These are phyloP conservation scores for Pelagomonas calceolata DNA, from an alignment of 108 stramenopile genomes.

Conservation along the genomic window DNA sequence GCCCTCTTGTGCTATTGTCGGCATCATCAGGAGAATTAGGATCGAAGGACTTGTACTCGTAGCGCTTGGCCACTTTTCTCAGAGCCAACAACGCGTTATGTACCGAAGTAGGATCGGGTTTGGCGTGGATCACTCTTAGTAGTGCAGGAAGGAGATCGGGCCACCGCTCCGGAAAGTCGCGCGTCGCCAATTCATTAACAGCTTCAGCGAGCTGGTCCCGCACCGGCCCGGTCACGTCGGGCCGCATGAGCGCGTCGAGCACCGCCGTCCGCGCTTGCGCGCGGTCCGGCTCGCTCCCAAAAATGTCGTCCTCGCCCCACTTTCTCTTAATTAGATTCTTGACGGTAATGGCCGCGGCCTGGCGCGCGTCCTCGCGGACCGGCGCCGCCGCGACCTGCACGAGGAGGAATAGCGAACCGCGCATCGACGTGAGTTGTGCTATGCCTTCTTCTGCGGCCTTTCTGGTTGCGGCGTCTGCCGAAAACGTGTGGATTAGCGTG, in stretches of 20 bases:
- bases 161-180: slow-evolving; percentile 86
- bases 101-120: slow-evolving; percentile 48
- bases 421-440: no score
- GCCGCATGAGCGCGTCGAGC: slow-evolving; percentile 62
- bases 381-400: no score
- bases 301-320: slow-evolving; percentile 3
- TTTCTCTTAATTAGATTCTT: slow-evolving; percentile 17
- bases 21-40: no score
- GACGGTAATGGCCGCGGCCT: slow-evolving; percentile 21
- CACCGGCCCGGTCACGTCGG: slow-evolving; percentile 64
- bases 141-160: slow-evolving; percentile 67
- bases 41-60: neutral
- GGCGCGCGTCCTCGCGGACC: slow-evolving; percentile 14
- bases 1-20: no score
- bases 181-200: slow-evolving; percentile 69
- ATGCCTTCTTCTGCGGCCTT: no score
- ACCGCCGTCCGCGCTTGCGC: slow-evolving; percentile 45
- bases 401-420: no score
- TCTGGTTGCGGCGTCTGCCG: no score
- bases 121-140: slow-evolving; percentile 59
- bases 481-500: no score
- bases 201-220: slow-evolving; percentile 82
- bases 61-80: slow-evolving; percentile 52
- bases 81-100: slow-evolving; percentile 84
- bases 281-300: slow-evolving; percentile 51